phyloP scores from a whole-genome alignment of 352 stramenopile species.

The Globisporangium middletonii region DNA sequence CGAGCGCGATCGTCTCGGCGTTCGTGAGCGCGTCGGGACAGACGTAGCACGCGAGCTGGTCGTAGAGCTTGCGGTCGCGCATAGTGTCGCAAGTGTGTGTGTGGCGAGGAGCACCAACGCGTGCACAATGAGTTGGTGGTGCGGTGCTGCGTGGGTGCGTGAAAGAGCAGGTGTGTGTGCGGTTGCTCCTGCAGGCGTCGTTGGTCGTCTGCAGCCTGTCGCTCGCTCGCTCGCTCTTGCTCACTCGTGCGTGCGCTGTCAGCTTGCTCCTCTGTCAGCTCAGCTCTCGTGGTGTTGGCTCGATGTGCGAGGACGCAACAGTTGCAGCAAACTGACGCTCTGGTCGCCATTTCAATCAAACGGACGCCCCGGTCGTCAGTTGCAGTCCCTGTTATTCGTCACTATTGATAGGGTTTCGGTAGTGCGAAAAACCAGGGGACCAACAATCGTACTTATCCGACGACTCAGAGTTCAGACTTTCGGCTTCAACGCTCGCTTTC shows the following conservation, averaged over 20 bases:
- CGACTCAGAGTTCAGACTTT: not conserved
- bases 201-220: too few species aligned
- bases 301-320: not conserved
- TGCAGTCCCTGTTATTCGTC: not conserved
- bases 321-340: not conserved
- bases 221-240: too few species aligned
- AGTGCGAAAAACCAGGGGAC: not conserved
- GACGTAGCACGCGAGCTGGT: constrained; percentile 41
- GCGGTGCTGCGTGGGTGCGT: too few species aligned
- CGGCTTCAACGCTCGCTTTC: not conserved
- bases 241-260: too few species aligned
- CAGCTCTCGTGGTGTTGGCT: not conserved
- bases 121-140: not conserved
- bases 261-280: too few species aligned
- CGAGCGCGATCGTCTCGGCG: constrained; percentile 32
- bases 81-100: constrained; percentile 12
- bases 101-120: not conserved
- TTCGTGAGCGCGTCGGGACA: constrained; percentile 38
- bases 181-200: too few species aligned
- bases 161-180: too few species aligned
- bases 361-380: not conserved
- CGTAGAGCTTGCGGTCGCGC: constrained; percentile 43
- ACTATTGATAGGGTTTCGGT: not conserved
- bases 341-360: not conserved
- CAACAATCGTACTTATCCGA: not conserved